A percentile compares a stretch with the other conserved stretches of the same genome.
phyloP scores from a whole-genome alignment of 2,329 filamentous ascomycete species.

The Passalora sequoiae region DNA sequence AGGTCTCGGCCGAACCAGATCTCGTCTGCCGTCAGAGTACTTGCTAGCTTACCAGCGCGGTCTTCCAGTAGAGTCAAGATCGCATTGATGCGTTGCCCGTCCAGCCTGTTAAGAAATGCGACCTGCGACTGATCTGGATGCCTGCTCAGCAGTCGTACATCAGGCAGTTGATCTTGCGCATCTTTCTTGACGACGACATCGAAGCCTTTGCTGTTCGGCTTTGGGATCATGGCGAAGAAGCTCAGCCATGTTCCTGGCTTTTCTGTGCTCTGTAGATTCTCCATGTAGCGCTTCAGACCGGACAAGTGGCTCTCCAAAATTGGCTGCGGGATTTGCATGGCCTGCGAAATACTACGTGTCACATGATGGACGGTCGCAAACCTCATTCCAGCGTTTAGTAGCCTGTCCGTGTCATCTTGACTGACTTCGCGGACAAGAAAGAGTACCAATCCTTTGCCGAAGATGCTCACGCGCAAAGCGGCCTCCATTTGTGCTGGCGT shows the following conservation, averaged over 20 bases:
- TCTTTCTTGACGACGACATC: conserved; percentile 42
- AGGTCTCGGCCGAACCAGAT: conserved; percentile 36
- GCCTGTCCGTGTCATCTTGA: conserved; percentile 55
- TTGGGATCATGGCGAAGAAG: conserved; percentile 34
- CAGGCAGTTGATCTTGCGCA: conserved; percentile 41
- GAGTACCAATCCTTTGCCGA: conserved; percentile 71
- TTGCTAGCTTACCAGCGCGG: conserved; percentile 23
- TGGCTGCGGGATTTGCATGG: conserved; percentile 65
- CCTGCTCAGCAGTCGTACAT: conserved; percentile 36
- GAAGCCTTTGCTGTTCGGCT: conserved; percentile 34
- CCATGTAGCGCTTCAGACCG: conserved; percentile 58
- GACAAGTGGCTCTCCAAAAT: conserved; percentile 59
- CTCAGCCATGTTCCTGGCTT: conserved; percentile 39
- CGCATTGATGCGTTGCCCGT: conserved; percentile 23
- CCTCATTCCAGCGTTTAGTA: conserved; percentile 69
- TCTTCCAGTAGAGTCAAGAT: conserved; percentile 23
- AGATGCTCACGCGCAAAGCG: conserved; percentile 36
- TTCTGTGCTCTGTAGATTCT: conserved; percentile 36
- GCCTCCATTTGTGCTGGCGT: conserved; percentile 38
- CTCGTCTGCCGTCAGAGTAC: conserved; percentile 15
- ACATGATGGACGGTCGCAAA: conserved; percentile 69
- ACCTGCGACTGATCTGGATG: conserved; percentile 32
- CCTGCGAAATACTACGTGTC: conserved; percentile 60
- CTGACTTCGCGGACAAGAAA: conserved; percentile 67
- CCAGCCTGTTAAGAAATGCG: conserved; percentile 33